phyloP scores from a whole-genome alignment of 495 filamentous ascomycete species.

The Hyaloscypha variabilis region DNA sequence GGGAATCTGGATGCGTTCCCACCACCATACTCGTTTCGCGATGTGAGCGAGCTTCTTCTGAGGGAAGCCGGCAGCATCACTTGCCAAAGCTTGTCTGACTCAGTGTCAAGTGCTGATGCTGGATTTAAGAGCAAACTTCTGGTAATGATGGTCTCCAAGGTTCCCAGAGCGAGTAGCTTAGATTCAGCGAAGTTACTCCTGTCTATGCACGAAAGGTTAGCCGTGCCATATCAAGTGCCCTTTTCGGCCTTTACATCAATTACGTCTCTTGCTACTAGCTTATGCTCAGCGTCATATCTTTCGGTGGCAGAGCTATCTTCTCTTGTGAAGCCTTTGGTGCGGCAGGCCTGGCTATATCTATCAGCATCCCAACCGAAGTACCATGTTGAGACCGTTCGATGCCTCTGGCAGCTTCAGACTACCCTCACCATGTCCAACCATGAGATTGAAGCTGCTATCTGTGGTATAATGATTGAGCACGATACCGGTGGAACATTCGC shows the following conservation, averaged over 20 bases:
- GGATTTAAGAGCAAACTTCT: conserved; percentile 50
- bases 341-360: conserved; percentile 75
- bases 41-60: conserved; percentile 62
- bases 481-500: conserved; percentile 54
- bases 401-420: conserved; percentile 81
- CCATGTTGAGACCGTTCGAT: conserved; percentile 88
- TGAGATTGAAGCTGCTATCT: conserved; percentile 79
- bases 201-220: conserved; percentile 53
- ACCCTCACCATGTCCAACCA: conserved; percentile 49
- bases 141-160: conserved; percentile 59
- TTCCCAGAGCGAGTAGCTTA: conserved; percentile 54
- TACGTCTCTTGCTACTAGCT: conserved; percentile 59
- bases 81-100: conserved; percentile 44
- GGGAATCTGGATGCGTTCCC: conserved; percentile 51
- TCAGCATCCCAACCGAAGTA: conserved; percentile 83
- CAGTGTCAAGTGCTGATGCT: conserved; percentile 42
- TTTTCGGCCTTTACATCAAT: conserved; percentile 63
- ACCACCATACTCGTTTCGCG: conserved; percentile 58
- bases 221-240: conserved; percentile 35
- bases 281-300: conserved; percentile 62
- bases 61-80: conserved; percentile 60
- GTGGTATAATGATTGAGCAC: conserved; percentile 67
- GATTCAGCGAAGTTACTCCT: conserved; percentile 56
- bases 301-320: conserved; percentile 60
- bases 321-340: conserved; percentile 68